Percentiles rank a stretch among this genome's conserved stretches.
Evolutionary conservation across 2,329 filamentous ascomycete species (phyloP).

Genomic region (Penicillium freii): DNA sequence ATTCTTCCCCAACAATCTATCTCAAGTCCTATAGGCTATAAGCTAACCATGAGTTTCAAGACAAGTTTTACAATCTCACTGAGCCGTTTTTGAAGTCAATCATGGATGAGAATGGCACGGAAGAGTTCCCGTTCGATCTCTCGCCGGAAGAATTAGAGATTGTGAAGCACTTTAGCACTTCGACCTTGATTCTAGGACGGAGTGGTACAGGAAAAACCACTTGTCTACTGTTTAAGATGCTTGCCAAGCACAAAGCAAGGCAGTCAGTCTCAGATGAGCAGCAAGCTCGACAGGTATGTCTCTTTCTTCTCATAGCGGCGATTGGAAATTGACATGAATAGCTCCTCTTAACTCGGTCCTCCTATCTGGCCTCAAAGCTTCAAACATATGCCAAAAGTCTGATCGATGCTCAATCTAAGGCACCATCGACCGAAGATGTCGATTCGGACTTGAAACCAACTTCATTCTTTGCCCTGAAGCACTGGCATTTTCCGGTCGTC

Average conservation of each 20-base stretch:
- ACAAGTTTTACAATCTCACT: conserved; percentile 33
- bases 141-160: conserved; percentile 29
- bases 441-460: conserved; percentile 5
- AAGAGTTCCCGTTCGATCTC: conserved; percentile 35
- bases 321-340: conserved; percentile 4
- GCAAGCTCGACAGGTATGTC: conserved; percentile 18
- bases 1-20: no score
- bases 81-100: conserved; percentile 26
- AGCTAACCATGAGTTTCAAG: conserved; percentile 8
- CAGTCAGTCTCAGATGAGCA: conserved; percentile 6
- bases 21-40: not conserved
- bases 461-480: conserved; percentile 19
- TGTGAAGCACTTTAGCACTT: conserved; percentile 25
- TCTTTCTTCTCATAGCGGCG: not conserved
- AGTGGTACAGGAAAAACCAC: conserved; percentile 37
- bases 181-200: conserved; percentile 31
- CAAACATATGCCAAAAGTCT: conserved; percentile 24
- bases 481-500: conserved; percentile 29
- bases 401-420: conserved; percentile 21
- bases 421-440: not conserved
- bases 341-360: conserved; percentile 33
- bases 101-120: conserved; percentile 8
- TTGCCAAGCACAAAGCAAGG: conserved; percentile 25
- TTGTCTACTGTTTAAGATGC: conserved; percentile 32
- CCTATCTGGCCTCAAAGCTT: conserved; percentile 29